phyloP scores from a whole-genome alignment of 1,139 yeast species.

The Pneumocystis wakefieldiae region DNA sequence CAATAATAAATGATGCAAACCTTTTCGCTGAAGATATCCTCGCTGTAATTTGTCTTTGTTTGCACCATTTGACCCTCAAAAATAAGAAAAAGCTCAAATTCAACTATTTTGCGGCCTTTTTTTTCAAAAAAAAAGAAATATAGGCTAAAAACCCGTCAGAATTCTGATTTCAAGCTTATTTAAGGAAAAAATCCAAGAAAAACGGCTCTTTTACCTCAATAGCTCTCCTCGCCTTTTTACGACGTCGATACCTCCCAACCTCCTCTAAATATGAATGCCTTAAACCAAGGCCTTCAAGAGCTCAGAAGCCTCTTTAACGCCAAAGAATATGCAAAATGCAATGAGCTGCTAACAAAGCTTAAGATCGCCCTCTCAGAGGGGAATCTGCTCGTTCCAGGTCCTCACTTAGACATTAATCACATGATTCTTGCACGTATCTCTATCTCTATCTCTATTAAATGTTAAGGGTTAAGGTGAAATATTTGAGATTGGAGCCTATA shows the following conservation, averaged over 20 bases:
- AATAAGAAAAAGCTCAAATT: background rate
- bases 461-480: background rate
- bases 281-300: background rate
- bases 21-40: conserved; percentile 63
- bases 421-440: background rate
- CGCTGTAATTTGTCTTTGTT: conserved; percentile 17
- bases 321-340: background rate
- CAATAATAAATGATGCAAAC: conserved; percentile 22
- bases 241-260: background rate
- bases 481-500: background rate
- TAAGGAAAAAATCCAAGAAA: too few relatives aligned
- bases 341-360: background rate
- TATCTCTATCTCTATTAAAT: background rate
- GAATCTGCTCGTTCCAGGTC: background rate
- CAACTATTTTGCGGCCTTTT: background rate
- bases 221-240: background rate
- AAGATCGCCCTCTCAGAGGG: background rate
- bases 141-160: background rate
- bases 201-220: background rate
- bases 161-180: background rate
- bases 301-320: background rate
- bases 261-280: background rate
- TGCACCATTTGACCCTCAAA: background rate
- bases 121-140: background rate
- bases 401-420: background rate